These are phyloP conservation scores for Ascosphaera apis DNA, from an alignment of 2,329 filamentous ascomycete genomes.

Conservation along the genomic window DNA sequence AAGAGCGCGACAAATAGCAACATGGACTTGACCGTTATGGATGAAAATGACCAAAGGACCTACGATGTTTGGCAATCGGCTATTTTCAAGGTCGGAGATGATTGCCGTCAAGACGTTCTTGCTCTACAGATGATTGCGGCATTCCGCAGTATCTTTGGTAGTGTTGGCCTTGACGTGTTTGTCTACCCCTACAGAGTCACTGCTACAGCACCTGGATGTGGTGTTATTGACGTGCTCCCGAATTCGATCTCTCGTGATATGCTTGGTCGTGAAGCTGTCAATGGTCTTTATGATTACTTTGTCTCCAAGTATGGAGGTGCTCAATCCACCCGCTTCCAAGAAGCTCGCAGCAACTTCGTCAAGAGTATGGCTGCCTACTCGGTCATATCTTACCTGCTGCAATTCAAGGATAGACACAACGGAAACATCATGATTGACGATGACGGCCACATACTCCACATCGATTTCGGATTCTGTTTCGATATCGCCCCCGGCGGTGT, in stretches of 20 bases:
- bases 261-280: slow-evolving; percentile 93
- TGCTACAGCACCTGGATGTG: slow-evolving; percentile 87
- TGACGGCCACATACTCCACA: slow-evolving; percentile 88
- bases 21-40: neutral
- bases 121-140: slow-evolving; percentile 95
- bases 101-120: slow-evolving; percentile 90
- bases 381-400: slow-evolving; percentile 83
- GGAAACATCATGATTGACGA: slow-evolving; percentile 99
- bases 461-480: slow-evolving; percentile 98
- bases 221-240: slow-evolving; percentile 91
- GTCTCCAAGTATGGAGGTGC: slow-evolving; percentile 92
- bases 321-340: slow-evolving; percentile 82
- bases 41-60: slow-evolving; percentile 18
- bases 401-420: slow-evolving; percentile 98
- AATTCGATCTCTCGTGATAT: slow-evolving; percentile 98
- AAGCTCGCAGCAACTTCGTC: slow-evolving; percentile 89
- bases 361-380: slow-evolving; percentile 99
- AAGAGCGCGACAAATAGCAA: slow-evolving; percentile 22
- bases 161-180: slow-evolving; percentile 82
- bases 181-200: slow-evolving; percentile 96
- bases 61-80: slow-evolving; percentile 97
- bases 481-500: slow-evolving; percentile 94
- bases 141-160: slow-evolving; percentile 92
- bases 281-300: slow-evolving; percentile 96
- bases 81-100: slow-evolving; percentile 98